These are phyloP conservation scores for Starmerella bombi DNA, from an alignment of 805 yeast genomes.

Conservation along the genomic window DNA sequence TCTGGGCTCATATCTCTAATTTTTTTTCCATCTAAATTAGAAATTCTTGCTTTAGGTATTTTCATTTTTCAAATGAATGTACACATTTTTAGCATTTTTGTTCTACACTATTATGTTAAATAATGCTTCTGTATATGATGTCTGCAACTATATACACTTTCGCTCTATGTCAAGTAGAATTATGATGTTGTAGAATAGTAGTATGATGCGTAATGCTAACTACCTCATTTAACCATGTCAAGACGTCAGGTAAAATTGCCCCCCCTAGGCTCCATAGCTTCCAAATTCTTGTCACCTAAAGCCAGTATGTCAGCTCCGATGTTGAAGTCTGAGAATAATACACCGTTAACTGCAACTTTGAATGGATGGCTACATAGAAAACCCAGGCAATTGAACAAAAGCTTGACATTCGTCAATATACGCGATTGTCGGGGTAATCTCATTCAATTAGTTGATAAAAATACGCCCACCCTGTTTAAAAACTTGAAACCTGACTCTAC, in stretches of 20 bases:
- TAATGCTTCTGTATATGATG: too few species aligned
- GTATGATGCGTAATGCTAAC: neutral
- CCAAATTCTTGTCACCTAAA: slow-evolving; percentile 15
- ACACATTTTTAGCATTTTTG: too few species aligned
- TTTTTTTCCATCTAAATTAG: neutral
- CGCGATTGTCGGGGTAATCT: slow-evolving; percentile 60
- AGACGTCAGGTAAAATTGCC: slow-evolving; percentile 3
- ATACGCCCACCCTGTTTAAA: slow-evolving; percentile 33
- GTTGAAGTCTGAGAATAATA: neutral
- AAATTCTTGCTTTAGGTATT: neutral
- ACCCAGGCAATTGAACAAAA: slow-evolving; percentile 55
- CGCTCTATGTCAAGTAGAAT: too few species aligned
- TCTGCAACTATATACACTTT: too few species aligned
- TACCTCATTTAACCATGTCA: neutral
- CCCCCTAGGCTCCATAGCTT: slow-evolving; percentile 1
- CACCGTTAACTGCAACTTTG: slow-evolving; percentile 30
- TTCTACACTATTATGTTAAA: too few species aligned
- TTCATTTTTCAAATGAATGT: neutral
- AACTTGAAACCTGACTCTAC: slow-evolving; percentile 60
- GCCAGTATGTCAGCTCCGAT: slow-evolving; percentile 2
- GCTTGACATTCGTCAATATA: slow-evolving; percentile 55
- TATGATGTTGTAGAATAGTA: neutral
- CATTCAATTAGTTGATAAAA: slow-evolving; percentile 42
- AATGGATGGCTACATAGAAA: slow-evolving; percentile 78
- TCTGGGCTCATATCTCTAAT: slow-evolving; percentile 9